Evolutionary conservation across 257 asterid species (phyloP), one percentile per base, ranked within the genome.

Genomic region (Solanum pimpinellifolium): DNA sequence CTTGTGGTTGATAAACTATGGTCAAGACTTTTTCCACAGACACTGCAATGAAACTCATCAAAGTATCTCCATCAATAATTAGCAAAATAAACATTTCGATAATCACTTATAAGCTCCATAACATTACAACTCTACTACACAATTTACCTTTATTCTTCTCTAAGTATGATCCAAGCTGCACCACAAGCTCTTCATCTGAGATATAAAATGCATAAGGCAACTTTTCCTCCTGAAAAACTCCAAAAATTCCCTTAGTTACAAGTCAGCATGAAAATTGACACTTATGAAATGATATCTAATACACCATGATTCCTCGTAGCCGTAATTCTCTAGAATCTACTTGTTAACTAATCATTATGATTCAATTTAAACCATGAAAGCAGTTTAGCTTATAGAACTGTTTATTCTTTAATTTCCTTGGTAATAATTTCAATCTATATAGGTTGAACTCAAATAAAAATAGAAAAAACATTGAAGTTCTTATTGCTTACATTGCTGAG

Each of bases 1-100:
- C 98, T 90, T 95, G 99, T 33, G 99, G 98, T 92, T 97, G 99
- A 92, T 94, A 97, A 46, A 97, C 94, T 82, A 97, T 94, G 29
- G 93, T 94, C 89, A 96, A 84, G 83, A 92, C 98, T 92, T 93
- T 95, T 90, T 97, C 99, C 93, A 97, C 98, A 27, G 99, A 97
- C 70, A 96, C 99, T 97, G 95, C 94, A 91, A 87, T 82, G 74
- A 65, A 65, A 88, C 85, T 31, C 85, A 77, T 59, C 41, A 70
- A 21, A 47, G 20, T 14, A 56, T 81, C 20, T 29, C 69, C 46
- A 11, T 49, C 33, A 81, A 18, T 49, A 81, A 5, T 11, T 29
- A 29, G 85, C 21, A 21, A 49, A 81, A 81, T 18, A 42, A 41
- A 76, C 59, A 42, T 76, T 39, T n/a, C 13, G 12, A 9, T 42